Conservation (phyloP, 2,329 filamentous ascomycete species). For the Colletotrichum sojae region DNA sequence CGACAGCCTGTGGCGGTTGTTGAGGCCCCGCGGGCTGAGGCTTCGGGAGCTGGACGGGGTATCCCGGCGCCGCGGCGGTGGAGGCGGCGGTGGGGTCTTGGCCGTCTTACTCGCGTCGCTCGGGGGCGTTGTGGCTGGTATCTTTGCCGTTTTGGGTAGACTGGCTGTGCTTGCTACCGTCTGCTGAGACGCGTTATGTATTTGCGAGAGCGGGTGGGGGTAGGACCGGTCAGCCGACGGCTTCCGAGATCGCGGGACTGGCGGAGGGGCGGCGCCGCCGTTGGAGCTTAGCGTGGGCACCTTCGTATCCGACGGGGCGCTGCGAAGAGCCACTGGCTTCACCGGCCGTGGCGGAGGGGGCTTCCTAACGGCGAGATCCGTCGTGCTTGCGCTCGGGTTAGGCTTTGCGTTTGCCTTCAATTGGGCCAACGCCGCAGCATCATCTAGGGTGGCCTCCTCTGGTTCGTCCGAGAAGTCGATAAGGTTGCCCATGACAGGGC, state of each 20-base stretch:
- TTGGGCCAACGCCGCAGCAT: conserved; percentile 51
- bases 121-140: conserved; percentile 12
- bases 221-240: conserved; percentile 45
- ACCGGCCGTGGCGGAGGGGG: conserved; percentile 61
- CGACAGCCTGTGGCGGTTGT: conserved; percentile 49
- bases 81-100: conserved; percentile 56
- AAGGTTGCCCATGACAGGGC: conserved; percentile 67
- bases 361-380: conserved; percentile 48
- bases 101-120: conserved; percentile 31
- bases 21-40: conserved; percentile 50
- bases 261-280: conserved; percentile 43
- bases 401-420: conserved; percentile 44
- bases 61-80: conserved; percentile 62
- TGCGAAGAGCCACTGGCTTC: conserved; percentile 70
- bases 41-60: conserved; percentile 54
- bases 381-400: conserved; percentile 44
- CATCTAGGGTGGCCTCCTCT: conserved; percentile 52
- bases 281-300: conserved; percentile 23
- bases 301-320: conserved; percentile 53
- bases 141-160: conserved; percentile 21
- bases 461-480: conserved; percentile 74
- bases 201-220: conserved; percentile 57
- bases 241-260: conserved; percentile 55
- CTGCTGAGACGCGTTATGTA: conserved; percentile 57
- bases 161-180: conserved; percentile 44